A percentile compares a stretch with the other conserved stretches of the same genome.
These are phyloP conservation scores for Jatropha multifida DNA, from an alignment of 441 rosid species.

Conservation along the genomic window DNA sequence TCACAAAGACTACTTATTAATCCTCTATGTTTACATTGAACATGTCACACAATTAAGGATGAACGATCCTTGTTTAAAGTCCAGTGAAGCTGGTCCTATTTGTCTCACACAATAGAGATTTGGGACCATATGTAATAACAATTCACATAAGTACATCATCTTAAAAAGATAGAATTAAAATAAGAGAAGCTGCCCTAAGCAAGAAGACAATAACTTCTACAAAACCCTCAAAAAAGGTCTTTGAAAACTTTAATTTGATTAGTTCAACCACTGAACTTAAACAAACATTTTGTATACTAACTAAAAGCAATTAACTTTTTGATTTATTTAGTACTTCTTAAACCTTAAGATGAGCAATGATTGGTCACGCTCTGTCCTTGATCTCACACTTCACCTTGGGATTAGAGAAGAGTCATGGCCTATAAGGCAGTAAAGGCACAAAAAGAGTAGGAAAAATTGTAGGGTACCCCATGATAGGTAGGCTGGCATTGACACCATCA, in stretches of 20 bases:
- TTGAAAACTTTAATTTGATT: constrained; percentile 16
- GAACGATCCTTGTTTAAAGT: background rate
- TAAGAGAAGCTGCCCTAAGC: background rate
- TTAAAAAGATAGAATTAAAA: background rate
- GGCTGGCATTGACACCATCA: constrained; percentile 23
- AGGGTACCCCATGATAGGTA: constrained; percentile 24
- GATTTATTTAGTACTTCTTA: background rate
- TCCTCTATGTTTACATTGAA: background rate
- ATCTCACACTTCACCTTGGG: constrained; percentile 26
- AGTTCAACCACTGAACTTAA: constrained; percentile 19
- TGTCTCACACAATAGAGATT: constrained; percentile 16
- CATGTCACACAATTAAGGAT: background rate
- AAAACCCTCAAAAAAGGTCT: background rate
- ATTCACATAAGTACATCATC: background rate
- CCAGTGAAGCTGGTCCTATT: constrained; percentile 16
- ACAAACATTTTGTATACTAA: background rate
- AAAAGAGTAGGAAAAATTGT: constrained; percentile 19
- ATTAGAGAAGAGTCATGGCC: constrained; percentile 26
- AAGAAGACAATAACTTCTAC: background rate
- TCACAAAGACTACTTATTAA: background rate
- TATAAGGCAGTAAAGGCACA: constrained; percentile 32
- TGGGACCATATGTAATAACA: constrained; percentile 21
- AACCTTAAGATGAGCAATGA: constrained; percentile 22
- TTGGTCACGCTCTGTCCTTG: constrained; percentile 37
- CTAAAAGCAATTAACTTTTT: background rate